Conservation (phyloP, 108 stramenopile species). For the Skeletonema marinoi region DNA sequence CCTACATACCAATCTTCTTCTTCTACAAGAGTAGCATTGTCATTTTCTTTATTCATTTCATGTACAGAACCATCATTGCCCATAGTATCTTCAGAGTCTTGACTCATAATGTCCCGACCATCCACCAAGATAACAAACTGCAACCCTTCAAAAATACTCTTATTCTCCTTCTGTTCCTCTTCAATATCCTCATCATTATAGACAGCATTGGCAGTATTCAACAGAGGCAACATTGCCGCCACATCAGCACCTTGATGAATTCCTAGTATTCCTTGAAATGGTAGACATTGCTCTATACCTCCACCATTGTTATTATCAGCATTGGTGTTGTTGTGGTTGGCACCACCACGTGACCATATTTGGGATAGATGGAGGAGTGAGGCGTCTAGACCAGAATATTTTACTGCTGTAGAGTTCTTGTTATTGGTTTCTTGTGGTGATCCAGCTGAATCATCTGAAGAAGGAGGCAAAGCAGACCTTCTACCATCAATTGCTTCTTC, state of each 20-base stretch:
- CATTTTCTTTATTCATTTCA: neutral
- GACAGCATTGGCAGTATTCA: constrained; percentile 28
- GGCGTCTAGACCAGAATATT: constrained; percentile 72
- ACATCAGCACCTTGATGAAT: constrained; percentile 79
- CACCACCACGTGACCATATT: constrained; percentile 64
- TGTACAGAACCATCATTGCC: neutral
- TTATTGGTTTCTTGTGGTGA: neutral
- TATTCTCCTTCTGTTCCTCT: neutral
- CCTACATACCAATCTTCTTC: constrained; percentile 34
- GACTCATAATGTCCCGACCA: constrained; percentile 33
- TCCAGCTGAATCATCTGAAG: neutral
- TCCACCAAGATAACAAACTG: constrained; percentile 48
- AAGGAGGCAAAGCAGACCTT: neutral
- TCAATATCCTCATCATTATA: constrained; percentile 10
- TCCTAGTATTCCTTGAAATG: constrained; percentile 81
- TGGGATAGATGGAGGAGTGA: constrained; percentile 75
- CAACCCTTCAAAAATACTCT: constrained; percentile 41
- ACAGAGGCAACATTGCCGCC: constrained; percentile 63
- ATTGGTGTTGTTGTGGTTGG: neutral
- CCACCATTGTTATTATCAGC: too few species aligned
- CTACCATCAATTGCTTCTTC: neutral
- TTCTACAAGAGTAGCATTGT: neutral
- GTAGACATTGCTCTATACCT: constrained; percentile 25
- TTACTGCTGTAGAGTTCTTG: constrained; percentile 8
- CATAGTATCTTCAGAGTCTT: neutral